phyloP scores from a whole-genome alignment of 2,329 filamentous ascomycete genomes.

The Alternaria rosae region DNA sequence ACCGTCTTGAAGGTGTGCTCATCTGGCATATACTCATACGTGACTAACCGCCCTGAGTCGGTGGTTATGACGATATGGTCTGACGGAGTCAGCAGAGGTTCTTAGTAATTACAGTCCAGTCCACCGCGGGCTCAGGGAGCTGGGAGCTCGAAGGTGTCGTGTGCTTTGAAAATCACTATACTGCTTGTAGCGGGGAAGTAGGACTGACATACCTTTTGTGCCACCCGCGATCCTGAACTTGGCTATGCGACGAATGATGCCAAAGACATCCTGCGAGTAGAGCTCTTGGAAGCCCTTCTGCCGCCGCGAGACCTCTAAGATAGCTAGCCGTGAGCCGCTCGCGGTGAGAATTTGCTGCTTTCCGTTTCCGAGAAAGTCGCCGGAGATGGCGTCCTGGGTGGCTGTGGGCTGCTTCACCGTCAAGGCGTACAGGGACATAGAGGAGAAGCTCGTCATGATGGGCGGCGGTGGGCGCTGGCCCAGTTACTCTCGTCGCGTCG shows the following conservation, averaged over 20 bases:
- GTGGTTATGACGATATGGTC: conserved; percentile 96
- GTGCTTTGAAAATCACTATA: conserved; percentile 59
- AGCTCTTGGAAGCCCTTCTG: conserved; percentile 87
- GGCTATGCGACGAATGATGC: conserved; percentile 88
- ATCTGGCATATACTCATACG: conserved; percentile 87
- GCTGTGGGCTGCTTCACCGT: conserved; percentile 93
- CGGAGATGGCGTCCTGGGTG: conserved; percentile 87
- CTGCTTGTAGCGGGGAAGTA: conserved; percentile 45
- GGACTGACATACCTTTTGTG: conserved; percentile 80
- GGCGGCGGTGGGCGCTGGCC: conserved; percentile 46
- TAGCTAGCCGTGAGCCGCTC: conserved; percentile 85
- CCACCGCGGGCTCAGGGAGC: conserved; percentile 35
- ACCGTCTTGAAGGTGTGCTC: conserved; percentile 88
- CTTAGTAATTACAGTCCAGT: conserved; percentile 39
- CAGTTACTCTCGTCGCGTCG: conserved; percentile 30
- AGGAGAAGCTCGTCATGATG: conserved; percentile 94
- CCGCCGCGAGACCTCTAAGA: conserved; percentile 84
- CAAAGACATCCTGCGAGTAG: conserved; percentile 92
- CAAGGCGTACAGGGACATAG: conserved; percentile 98
- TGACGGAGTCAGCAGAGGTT: conserved; percentile 55
- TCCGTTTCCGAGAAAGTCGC: conserved; percentile 94
- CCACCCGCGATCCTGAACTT: conserved; percentile 92
- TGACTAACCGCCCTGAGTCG: conserved; percentile 93
- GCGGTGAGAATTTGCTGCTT: conserved; percentile 97
- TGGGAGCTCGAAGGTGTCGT: conserved; percentile 34